Evolutionary conservation across 305 asterid species (phyloP).

Genomic region (Fraxinus xanthoxyloides): DNA sequence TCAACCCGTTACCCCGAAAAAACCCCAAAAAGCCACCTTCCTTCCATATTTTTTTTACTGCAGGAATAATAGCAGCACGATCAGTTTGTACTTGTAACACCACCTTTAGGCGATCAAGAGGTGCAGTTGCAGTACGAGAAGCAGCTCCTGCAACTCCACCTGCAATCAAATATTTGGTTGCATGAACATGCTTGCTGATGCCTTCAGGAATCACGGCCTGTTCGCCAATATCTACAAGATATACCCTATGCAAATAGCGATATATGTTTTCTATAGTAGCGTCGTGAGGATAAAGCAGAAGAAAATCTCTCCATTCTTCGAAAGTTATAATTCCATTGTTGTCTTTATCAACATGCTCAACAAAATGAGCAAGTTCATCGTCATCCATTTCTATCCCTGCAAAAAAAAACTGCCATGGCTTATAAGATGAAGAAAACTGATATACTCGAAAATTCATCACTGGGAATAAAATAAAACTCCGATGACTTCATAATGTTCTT

Average conservation of each 20-base stretch:
- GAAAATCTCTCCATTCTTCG: conserved; percentile 98
- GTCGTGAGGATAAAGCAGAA: conserved; percentile 91
- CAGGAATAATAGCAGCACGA: conserved; percentile 58
- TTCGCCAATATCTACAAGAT: conserved; percentile 92
- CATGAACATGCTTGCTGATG: conserved; percentile 82
- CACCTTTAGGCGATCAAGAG: conserved; percentile 93
- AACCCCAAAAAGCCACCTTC: conserved; percentile 72
- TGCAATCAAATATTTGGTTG: conserved; percentile 78
- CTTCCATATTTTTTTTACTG: conserved; percentile 61
- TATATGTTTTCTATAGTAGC: conserved; percentile 90
- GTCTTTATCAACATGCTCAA: conserved; percentile 93
- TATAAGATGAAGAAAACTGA: conserved; percentile 50
- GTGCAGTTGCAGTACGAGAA: conserved; percentile 95
- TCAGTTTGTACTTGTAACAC: conserved; percentile 83
- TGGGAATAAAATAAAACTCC: background rate
- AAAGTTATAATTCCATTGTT: conserved; percentile 91
- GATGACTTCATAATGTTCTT: background rate
- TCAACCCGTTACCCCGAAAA: conserved; percentile 89
- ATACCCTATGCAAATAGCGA: conserved; percentile 83
- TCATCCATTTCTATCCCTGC: conserved; percentile 93
- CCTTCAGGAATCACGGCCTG: conserved; percentile 93
- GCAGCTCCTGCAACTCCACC: conserved; percentile 99
- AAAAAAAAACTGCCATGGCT: conserved; percentile 68
- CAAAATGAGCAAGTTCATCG: conserved; percentile 93
- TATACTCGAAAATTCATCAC: conserved; percentile 11